A percentile compares a stretch with the other conserved stretches of the same genome.
Conservation (phyloP, 805 yeast genomes). For the Candida alai region DNA sequence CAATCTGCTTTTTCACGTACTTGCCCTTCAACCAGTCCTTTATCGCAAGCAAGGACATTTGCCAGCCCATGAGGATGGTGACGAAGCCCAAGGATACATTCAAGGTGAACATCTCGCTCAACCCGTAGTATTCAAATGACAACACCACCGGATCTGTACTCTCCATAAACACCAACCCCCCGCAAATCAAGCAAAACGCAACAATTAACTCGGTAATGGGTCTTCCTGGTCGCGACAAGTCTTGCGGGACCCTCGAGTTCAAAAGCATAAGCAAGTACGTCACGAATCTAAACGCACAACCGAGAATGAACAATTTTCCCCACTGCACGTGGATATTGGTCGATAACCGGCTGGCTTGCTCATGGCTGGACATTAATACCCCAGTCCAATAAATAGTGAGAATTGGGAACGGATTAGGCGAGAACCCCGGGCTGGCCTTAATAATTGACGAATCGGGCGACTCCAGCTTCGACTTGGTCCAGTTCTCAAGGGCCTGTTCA, state of each 20-base stretch:
- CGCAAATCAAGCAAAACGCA: constrained; percentile 75
- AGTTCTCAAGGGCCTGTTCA: constrained; percentile 22
- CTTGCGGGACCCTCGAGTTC: constrained; percentile 29
- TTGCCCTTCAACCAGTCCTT: constrained; percentile 40
- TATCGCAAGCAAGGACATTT: constrained; percentile 63
- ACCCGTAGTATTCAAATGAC: constrained; percentile 66
- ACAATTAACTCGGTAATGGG: constrained; percentile 87
- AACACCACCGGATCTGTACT: constrained; percentile 82
- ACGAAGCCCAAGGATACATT: constrained; percentile 80
- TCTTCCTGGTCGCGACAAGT: constrained; percentile 35
- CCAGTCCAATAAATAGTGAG: constrained; percentile 97
- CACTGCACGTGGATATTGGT: constrained; percentile 85
- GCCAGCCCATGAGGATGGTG: constrained; percentile 84
- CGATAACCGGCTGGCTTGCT: constrained; percentile 74
- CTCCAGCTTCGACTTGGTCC: constrained; percentile 3
- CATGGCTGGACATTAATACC: constrained; percentile 89
- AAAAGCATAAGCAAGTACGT: constrained; percentile 57
- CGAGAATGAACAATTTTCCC: constrained; percentile 84
- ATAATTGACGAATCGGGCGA: constrained; percentile 1
- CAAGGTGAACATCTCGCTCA: constrained; percentile 87
- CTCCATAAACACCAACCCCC: constrained; percentile 91
- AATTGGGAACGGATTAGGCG: constrained; percentile 93
- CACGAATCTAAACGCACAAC: constrained; percentile 69
- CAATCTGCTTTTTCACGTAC: constrained; percentile 2
- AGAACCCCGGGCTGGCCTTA: constrained; percentile 63